phyloP scores from a whole-genome alignment of 371 early-diverging fungal species.

The Nematocida ironsii region DNA sequence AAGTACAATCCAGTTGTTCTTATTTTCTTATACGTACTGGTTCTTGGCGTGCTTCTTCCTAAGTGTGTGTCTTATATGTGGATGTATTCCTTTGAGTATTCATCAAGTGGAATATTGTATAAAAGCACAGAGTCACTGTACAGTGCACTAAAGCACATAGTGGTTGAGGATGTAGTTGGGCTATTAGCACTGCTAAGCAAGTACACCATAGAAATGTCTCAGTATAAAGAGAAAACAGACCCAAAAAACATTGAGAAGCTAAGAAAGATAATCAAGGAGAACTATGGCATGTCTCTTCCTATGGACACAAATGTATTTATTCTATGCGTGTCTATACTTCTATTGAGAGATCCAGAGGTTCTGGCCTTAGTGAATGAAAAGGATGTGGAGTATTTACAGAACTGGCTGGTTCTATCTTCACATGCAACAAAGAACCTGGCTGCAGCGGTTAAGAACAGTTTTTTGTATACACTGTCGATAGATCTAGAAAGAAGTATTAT shows the following conservation, averaged over 20 bases:
- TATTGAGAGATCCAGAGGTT: conserved; percentile 7
- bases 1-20: conserved; percentile 43
- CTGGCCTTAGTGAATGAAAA: background rate
- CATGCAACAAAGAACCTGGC: conserved; percentile 15
- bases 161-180: conserved; percentile 3
- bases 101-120: conserved; percentile 38
- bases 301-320: background rate
- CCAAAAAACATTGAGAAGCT: conserved; percentile 1
- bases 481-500: conserved; percentile 63
- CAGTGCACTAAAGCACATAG: conserved; percentile 28
- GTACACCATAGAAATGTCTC: background rate
- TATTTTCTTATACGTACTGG: conserved; percentile 59
- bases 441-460: conserved; percentile 8
- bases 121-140: conserved; percentile 43
- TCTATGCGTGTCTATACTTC: background rate
- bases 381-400: conserved; percentile 26
- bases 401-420: conserved; percentile 7
- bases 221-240: conserved; percentile 20
- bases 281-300: background rate
- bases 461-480: conserved; percentile 22
- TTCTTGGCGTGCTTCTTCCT: conserved; percentile 65
- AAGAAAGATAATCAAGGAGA: background rate
- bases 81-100: conserved; percentile 51
- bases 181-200: conserved; percentile 11
- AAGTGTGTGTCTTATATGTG: conserved; percentile 60